These are phyloP conservation scores for Acidiella bohemica DNA, from an alignment of 495 filamentous ascomycete species.

Conservation along the genomic window DNA sequence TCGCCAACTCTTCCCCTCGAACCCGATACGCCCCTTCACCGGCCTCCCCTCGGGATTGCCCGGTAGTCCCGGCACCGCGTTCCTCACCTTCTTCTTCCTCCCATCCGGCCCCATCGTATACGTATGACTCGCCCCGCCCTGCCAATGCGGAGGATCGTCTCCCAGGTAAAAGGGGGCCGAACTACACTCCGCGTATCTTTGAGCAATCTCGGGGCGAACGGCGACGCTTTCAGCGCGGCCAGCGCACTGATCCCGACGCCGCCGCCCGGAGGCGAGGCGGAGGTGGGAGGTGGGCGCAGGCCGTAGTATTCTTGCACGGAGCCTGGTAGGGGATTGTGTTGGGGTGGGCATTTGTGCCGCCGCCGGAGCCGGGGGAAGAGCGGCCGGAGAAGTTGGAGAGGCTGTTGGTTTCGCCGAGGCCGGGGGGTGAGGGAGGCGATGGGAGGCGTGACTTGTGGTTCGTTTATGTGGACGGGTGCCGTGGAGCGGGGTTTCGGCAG, in stretches of 20 bases:
- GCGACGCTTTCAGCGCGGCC: slow-evolving; percentile 60
- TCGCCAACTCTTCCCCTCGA: slow-evolving; percentile 41
- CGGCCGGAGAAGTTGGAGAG: slow-evolving; percentile 8
- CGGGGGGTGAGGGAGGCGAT: too few relatives aligned
- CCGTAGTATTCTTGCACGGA: slow-evolving; percentile 19
- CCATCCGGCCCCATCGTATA: slow-evolving; percentile 12
- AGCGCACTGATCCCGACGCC: slow-evolving; percentile 35
- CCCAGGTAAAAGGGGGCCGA: slow-evolving; percentile 65
- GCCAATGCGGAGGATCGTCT: slow-evolving; percentile 40
- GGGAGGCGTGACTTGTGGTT: slow-evolving; percentile 1
- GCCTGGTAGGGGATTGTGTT: slow-evolving; percentile 9
- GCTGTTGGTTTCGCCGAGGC: background rate
- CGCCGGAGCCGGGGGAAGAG: too few relatives aligned
- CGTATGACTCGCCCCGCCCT: slow-evolving; percentile 10
- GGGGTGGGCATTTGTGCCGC: too few relatives aligned
- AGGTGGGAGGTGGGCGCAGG: slow-evolving; percentile 12
- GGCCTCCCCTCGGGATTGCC: slow-evolving; percentile 43
- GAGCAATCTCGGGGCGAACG: slow-evolving; percentile 64
- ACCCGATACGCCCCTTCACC: slow-evolving; percentile 55
- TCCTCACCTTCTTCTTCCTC: slow-evolving; percentile 6
- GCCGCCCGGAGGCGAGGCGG: background rate
- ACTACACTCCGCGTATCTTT: slow-evolving; percentile 75
- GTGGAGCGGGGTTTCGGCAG: slow-evolving; percentile 22
- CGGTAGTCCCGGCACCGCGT: slow-evolving; percentile 17
- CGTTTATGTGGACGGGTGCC: background rate